Conservation (phyloP, 129 eudicot species). For the Artemisia argyi region DNA sequence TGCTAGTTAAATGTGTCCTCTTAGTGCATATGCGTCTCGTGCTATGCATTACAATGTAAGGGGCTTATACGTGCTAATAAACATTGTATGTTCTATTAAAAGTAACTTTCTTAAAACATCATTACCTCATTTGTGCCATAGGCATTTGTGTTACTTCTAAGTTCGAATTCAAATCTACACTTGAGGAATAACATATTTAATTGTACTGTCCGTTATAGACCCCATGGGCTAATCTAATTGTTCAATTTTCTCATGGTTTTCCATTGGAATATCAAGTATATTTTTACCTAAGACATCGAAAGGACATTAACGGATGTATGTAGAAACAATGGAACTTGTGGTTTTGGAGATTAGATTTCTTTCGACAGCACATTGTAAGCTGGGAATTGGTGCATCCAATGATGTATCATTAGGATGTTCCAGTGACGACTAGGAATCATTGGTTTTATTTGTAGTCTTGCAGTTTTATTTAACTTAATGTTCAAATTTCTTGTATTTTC, state of each 20-base stretch:
- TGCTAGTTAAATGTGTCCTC: no score
- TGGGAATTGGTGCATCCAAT: not conserved
- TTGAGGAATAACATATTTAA: not conserved
- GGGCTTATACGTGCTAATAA: not conserved
- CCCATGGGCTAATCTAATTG: no score
- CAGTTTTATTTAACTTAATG: no score
- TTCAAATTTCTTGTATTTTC: no score
- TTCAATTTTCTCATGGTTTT: not conserved
- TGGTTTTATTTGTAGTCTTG: no score
- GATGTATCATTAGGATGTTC: not conserved
- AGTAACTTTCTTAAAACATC: not conserved
- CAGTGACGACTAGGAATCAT: not conserved
- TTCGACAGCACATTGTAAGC: not conserved
- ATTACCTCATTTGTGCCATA: not conserved
- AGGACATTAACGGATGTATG: not conserved
- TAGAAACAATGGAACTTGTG: constrained; percentile 9
- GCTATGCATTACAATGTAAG: no score
- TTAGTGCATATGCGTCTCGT: no score
- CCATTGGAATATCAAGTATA: not conserved
- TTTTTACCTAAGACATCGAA: constrained; percentile 6
- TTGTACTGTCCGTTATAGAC: not conserved
- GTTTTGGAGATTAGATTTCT: not conserved
- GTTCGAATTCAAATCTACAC: not conserved
- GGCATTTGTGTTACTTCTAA: not conserved
- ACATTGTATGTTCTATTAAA: not conserved